A percentile compares a stretch with the other conserved stretches of the same genome.
These are phyloP conservation scores for Pichia rugopelliculosa DNA, from an alignment of 805 yeast genomes.

Conservation along the genomic window DNA sequence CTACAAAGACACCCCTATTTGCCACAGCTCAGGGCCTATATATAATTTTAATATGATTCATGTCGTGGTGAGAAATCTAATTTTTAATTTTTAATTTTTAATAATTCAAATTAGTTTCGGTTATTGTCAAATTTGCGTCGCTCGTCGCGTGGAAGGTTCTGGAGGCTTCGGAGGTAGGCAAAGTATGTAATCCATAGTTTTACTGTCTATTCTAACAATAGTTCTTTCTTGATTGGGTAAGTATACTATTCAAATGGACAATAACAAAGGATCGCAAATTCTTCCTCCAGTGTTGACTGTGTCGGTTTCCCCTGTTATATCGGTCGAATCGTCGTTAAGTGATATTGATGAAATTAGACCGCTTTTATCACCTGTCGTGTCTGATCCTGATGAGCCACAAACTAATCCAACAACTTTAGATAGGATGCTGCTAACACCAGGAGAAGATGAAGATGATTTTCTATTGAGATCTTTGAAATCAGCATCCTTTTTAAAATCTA, in stretches of 20 bases:
- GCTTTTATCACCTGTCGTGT: slow-evolving; percentile 5
- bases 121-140: background rate
- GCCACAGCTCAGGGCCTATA: background rate
- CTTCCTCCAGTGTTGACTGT: background rate
- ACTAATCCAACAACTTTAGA: background rate
- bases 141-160: background rate
- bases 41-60: too few species aligned
- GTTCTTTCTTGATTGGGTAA: background rate
- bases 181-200: too few species aligned
- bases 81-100: too few species aligned
- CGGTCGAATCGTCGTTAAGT: background rate
- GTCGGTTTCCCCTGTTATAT: background rate
- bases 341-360: slow-evolving; percentile 4
- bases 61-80: background rate
- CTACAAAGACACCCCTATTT: background rate
- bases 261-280: background rate
- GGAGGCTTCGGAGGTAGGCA: background rate
- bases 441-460: slow-evolving; percentile 8
- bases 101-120: too few species aligned
- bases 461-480: slow-evolving; percentile 5
- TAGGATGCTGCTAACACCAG: background rate
- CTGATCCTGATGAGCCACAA: slow-evolving; percentile 5
- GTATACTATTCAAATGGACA: background rate
- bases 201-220: too few species aligned
- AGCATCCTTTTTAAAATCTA: slow-evolving; percentile 1